These are phyloP conservation scores for Paraglomus brasilianum DNA, from an alignment of 192 early-diverging fungal species.

Conservation along the genomic window DNA sequence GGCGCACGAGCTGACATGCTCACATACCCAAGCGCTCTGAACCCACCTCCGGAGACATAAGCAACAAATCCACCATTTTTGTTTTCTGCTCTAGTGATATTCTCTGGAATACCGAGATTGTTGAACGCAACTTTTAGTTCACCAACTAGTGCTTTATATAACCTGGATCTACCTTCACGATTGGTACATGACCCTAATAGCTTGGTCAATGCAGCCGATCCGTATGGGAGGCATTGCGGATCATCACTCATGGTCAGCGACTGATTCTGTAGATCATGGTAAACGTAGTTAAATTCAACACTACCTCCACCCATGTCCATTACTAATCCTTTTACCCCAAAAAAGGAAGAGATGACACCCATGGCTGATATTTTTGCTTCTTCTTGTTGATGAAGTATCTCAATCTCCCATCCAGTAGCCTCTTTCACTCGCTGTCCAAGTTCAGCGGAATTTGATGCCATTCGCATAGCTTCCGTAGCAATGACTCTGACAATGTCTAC, in stretches of 20 bases:
- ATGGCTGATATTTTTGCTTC: conserved; percentile 53
- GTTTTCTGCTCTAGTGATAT: conserved; percentile 31
- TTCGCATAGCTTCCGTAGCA: conserved; percentile 58
- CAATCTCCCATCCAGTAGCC: conserved; percentile 44
- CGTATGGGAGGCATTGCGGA: conserved; percentile 50
- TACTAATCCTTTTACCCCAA: conserved; percentile 51
- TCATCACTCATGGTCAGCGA: conserved; percentile 36
- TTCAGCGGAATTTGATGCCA: conserved; percentile 47
- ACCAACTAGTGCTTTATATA: conserved; percentile 36
- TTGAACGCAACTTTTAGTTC: conserved; percentile 42
- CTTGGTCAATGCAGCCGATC: conserved; percentile 49
- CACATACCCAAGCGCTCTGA: conserved; percentile 54
- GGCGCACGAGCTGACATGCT: conserved; percentile 40
- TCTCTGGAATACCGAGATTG: conserved; percentile 25
- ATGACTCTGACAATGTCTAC: conserved; percentile 48
- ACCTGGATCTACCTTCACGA: conserved; percentile 3
- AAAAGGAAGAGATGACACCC: conserved; percentile 54
- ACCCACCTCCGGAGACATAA: conserved; percentile 57
- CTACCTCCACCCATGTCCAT: conserved; percentile 60
- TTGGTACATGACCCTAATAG: conserved; percentile 27
- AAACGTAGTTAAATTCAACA: conserved; percentile 55
- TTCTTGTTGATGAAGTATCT: conserved; percentile 42
- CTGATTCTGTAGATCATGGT: conserved; percentile 31
- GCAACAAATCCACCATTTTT: conserved; percentile 40
- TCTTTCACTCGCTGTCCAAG: conserved; percentile 46